Conservation (phyloP, 192 early-diverging fungal species). For the Jimgerdemannia lactiflua region DNA sequence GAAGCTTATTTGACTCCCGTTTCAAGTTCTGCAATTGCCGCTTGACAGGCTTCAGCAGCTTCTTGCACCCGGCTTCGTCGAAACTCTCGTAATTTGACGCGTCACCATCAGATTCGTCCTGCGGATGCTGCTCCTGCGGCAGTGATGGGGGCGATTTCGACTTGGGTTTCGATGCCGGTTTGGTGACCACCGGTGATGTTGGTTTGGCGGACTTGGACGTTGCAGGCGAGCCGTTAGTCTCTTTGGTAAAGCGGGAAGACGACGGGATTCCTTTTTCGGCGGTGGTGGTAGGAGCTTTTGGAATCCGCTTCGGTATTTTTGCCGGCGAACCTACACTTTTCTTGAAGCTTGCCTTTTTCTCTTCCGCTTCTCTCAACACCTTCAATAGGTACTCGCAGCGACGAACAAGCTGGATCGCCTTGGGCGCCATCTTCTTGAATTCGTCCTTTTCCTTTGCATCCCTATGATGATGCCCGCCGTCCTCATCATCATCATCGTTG, state of each 20-base stretch:
- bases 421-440: constrained; percentile 64
- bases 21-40: constrained; percentile 50
- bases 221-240: neutral
- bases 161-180: constrained; percentile 1
- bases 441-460: constrained; percentile 24
- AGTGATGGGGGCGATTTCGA: neutral
- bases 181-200: constrained; percentile 18
- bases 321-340: constrained; percentile 4
- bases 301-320: constrained; percentile 16
- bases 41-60: constrained; percentile 64
- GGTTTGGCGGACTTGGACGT: constrained; percentile 15
- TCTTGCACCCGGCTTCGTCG: constrained; percentile 65
- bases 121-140: constrained; percentile 6
- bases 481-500: constrained; percentile 32
- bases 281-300: neutral
- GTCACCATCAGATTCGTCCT: constrained; percentile 32
- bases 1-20: constrained; percentile 33
- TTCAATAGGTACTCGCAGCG: constrained; percentile 92
- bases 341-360: constrained; percentile 24
- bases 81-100: constrained; percentile 43
- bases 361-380: constrained; percentile 69
- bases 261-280: constrained; percentile 6
- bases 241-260: neutral
- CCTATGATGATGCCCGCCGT: neutral
- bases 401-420: constrained; percentile 81